Conservation (phyloP, 768 basidiomycete species). For the Leucosporidium scottii region DNA sequence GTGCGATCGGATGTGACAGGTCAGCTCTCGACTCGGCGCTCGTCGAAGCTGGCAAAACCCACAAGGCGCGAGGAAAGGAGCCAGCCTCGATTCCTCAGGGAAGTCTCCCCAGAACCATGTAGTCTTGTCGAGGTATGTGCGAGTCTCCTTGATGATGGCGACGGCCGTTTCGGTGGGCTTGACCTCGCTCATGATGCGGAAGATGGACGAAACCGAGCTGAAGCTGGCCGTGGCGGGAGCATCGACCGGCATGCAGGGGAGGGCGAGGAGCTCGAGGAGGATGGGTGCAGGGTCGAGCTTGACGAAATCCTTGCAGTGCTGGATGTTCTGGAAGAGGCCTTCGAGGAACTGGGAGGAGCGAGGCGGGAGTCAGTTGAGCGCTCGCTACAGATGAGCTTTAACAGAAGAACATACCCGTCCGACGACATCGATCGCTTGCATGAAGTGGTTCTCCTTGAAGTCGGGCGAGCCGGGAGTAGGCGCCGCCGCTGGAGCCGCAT, state of each 20-base stretch:
- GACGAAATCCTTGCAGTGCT: slow-evolving; percentile 81
- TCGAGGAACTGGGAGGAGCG: slow-evolving; percentile 64
- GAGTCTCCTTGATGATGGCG: slow-evolving; percentile 63
- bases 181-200: slow-evolving; percentile 81
- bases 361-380: neutral
- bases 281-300: slow-evolving; percentile 58
- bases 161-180: slow-evolving; percentile 67
- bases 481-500: slow-evolving; percentile 1
- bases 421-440: slow-evolving; percentile 43
- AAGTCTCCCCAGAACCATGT: slow-evolving; percentile 58
- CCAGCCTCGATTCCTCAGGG: slow-evolving; percentile 17
- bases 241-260: slow-evolving; percentile 83
- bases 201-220: slow-evolving; percentile 77
- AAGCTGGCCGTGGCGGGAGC: slow-evolving; percentile 77
- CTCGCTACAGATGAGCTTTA: neutral
- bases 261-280: slow-evolving; percentile 64
- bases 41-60: neutral
- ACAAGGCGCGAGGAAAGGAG: slow-evolving; percentile 15
- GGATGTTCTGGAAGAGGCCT: slow-evolving; percentile 84
- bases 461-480: slow-evolving; percentile 2
- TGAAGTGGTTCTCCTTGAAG: slow-evolving; percentile 33
- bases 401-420: slow-evolving; percentile 10
- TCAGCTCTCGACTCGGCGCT: neutral
- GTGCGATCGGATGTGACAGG: slow-evolving; percentile 4
- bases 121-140: slow-evolving; percentile 62